These are phyloP conservation scores for Isatis lusitanica DNA, from an alignment of 441 rosid genomes.

Conservation along the genomic window DNA sequence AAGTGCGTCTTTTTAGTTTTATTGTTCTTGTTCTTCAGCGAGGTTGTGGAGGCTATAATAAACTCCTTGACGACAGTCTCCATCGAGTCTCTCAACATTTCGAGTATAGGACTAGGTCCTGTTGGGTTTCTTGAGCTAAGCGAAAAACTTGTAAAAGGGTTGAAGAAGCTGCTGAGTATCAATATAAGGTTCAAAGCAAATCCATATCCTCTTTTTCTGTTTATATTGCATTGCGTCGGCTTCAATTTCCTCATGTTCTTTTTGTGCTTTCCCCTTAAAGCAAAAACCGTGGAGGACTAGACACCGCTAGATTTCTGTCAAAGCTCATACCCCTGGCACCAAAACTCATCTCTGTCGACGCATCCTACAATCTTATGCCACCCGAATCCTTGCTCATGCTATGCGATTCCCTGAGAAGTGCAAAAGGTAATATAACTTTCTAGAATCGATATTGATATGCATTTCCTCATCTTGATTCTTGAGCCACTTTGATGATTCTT, in stretches of 20 bases:
- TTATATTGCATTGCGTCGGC: not conserved
- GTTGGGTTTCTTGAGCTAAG: constrained; percentile 68
- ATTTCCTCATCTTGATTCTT: not conserved
- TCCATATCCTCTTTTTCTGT: constrained; percentile 18
- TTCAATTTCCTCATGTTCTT: constrained; percentile 9
- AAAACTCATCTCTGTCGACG: constrained; percentile 52
- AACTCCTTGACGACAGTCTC: constrained; percentile 45
- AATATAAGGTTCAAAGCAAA: constrained; percentile 62
- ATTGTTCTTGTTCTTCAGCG: constrained; percentile 46
- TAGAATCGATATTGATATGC: not conserved
- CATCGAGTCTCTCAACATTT: constrained; percentile 58
- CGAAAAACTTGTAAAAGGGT: constrained; percentile 37
- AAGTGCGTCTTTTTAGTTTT: constrained; percentile 16
- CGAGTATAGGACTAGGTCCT: constrained; percentile 75
- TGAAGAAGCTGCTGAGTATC: constrained; percentile 54
- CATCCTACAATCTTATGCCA: constrained; percentile 83
- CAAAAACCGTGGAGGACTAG: constrained; percentile 86
- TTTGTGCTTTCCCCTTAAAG: constrained; percentile 37
- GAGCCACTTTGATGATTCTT: not conserved
- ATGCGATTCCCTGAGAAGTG: constrained; percentile 54
- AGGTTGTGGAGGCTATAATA: constrained; percentile 59
- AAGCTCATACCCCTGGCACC: constrained; percentile 67
- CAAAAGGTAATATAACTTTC: constrained; percentile 46
- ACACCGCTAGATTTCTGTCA: constrained; percentile 70
- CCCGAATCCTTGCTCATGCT: constrained; percentile 58